These are phyloP conservation scores for Thraustochytrium striatum DNA, from an alignment of 352 stramenopile genomes.

Conservation along the genomic window DNA sequence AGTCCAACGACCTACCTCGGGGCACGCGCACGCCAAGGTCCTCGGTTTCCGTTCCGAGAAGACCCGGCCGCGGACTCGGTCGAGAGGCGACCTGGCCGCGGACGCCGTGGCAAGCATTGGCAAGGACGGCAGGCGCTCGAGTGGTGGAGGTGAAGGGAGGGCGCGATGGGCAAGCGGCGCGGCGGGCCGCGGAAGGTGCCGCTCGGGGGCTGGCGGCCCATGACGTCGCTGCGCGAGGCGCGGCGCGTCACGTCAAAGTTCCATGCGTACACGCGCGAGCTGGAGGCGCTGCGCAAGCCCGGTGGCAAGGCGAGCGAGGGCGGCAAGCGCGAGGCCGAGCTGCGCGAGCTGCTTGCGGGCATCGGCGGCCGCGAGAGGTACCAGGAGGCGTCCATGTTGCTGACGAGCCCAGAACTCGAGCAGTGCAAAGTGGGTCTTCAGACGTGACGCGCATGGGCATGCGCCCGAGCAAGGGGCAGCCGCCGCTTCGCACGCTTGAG, in stretches of 20 bases:
- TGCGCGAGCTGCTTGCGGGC: neutral
- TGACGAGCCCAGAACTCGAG: slow-evolving; percentile 27
- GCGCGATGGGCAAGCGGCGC: neutral
- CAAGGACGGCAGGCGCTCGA: no score
- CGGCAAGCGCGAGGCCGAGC: neutral
- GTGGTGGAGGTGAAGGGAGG: no score
- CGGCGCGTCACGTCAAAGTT: slow-evolving; percentile 36
- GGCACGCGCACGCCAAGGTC: no score
- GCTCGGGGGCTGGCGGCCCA: neutral
- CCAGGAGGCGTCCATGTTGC: slow-evolving; percentile 44
- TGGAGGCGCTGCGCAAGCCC: neutral
- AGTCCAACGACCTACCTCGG: no score
- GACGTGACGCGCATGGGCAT: slow-evolving; percentile 40
- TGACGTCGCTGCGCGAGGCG: slow-evolving; percentile 39
- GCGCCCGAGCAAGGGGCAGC: slow-evolving; percentile 2
- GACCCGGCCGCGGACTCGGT: no score
- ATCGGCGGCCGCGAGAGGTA: slow-evolving; percentile 14
- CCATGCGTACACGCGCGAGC: slow-evolving; percentile 12
- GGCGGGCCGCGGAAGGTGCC: neutral
- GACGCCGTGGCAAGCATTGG: no score
- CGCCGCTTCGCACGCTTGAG: slow-evolving; percentile 22
- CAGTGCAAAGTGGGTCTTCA: slow-evolving; percentile 42
- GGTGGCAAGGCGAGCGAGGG: neutral
- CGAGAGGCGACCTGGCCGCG: no score
- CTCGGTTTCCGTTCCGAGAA: no score